A percentile compares a stretch with the other conserved stretches of the same genome.
Evolutionary conservation across 108 stramenopile species (phyloP).

Genomic region (Seminavis robusta): DNA sequence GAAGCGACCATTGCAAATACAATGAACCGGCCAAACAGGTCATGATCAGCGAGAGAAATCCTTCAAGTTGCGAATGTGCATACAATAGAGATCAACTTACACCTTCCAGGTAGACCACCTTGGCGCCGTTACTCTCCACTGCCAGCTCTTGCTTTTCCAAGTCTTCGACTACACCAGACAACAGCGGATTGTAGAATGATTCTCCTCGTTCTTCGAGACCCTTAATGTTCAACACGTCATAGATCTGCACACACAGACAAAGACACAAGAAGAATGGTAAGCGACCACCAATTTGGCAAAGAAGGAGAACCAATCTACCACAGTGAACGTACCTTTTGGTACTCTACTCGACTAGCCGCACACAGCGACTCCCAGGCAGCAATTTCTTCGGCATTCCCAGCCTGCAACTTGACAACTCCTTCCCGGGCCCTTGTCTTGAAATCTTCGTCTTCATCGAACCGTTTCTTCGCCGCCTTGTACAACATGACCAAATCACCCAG

Average conservation of each 20-base stretch:
- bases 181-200: conserved; percentile 95
- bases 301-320: not conserved
- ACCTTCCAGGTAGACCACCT: conserved; percentile 82
- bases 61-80: not conserved
- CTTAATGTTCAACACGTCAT: conserved; percentile 67
- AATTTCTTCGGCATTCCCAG: conserved; percentile 83
- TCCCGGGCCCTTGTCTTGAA: conserved; percentile 88
- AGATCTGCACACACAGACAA: conserved; percentile 35
- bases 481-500: conserved; percentile 89
- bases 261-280: not conserved
- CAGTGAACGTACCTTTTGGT: conserved; percentile 53
- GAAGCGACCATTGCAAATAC: not conserved
- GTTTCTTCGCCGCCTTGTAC: conserved; percentile 96
- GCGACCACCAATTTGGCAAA: not conserved
- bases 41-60: not conserved
- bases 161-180: conserved; percentile 79
- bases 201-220: conserved; percentile 88
- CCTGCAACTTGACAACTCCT: conserved; percentile 95
- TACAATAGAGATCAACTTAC: conserved; percentile 31
- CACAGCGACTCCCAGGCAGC: conserved; percentile 92
- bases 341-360: conserved; percentile 74
- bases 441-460: conserved; percentile 84
- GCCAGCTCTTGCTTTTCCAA: conserved; percentile 72
- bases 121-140: conserved; percentile 85
- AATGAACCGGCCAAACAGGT: not conserved